These are phyloP conservation scores for Didymella arachidicola DNA, from an alignment of 2,329 filamentous ascomycete species.

Conservation along the genomic window DNA sequence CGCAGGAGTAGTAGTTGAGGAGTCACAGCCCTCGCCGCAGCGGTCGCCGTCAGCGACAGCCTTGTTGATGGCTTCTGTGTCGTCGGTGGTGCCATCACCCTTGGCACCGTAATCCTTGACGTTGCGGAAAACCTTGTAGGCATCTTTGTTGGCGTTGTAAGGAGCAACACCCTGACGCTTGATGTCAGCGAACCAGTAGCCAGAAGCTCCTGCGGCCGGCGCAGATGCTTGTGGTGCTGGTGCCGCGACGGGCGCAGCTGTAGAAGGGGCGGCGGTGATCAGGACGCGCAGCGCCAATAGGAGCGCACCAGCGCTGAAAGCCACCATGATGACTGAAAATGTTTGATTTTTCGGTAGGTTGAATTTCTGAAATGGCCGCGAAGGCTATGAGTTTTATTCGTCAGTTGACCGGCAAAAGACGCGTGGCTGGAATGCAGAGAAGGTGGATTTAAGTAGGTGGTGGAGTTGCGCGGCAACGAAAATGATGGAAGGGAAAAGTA, in stretches of 20 bases:
- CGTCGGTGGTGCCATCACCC: constrained; percentile 75
- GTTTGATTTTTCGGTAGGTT: constrained; percentile 26
- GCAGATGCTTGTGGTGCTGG: constrained; percentile 27
- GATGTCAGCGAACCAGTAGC: constrained; percentile 77
- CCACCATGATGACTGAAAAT: constrained; percentile 48
- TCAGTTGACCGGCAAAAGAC: constrained; percentile 44
- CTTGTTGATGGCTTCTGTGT: constrained; percentile 86
- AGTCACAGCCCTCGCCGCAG: constrained; percentile 83
- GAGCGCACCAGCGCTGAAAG: constrained; percentile 48
- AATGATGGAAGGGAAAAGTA: constrained; percentile 24
- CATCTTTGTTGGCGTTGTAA: constrained; percentile 62
- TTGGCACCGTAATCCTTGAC: constrained; percentile 55
- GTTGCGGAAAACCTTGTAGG: constrained; percentile 68
- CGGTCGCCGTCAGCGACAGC: constrained; percentile 80
- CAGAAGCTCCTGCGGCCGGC: constrained; percentile 34
- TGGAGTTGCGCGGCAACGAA: constrained; percentile 34
- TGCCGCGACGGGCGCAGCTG: constrained; percentile 38
- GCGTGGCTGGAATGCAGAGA: constrained; percentile 23
- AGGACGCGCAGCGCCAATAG: constrained; percentile 49
- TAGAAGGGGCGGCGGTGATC: constrained; percentile 40
- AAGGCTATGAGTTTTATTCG: constrained; percentile 33
- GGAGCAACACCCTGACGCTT: constrained; percentile 72
- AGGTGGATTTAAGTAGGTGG: constrained; percentile 17
- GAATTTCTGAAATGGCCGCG: constrained; percentile 27
- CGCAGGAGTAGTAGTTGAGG: constrained; percentile 81